Base-by-base conservation (phyloP, 257 asterid species). In the Haberlea rhodopensis region DNA sequence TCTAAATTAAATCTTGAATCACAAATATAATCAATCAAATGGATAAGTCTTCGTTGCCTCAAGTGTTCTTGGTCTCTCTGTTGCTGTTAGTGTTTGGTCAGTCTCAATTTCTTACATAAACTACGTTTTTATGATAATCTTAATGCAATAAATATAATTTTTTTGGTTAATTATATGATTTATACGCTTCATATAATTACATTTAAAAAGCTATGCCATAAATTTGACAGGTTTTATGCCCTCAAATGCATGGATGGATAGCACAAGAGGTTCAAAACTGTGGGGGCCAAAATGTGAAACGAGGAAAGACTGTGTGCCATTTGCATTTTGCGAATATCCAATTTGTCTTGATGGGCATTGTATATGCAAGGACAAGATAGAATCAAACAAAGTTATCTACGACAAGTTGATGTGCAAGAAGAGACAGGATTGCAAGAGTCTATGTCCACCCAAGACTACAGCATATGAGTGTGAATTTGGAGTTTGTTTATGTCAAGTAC, bases 351-450 rank as follows among this genome's bases (percentile, higher is more conserved):
- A 3, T 37, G 46, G 46, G n/a, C n/a, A 37, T 1, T 37, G 46
- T 37, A 5, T 37, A 37, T 37, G 46, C 46, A 1, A 11, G 16
- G 0, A 1, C 4, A 37, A 37, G n/a, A n/a, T 11, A 37, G 46
- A 37, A 37, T 11, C 46, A 37, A 15, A 43, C 10, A 8, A 32
- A 15, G 49, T 4, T 43, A 15, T 43, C 49, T 2, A 15, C 1
- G 49, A 0, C n/a, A n/a, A 11, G 0, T 0, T 10, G 46, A 10
- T 1, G 0, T 37, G 46, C 16, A 0, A 0, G 1, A 37, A 5
- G n/a, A 10, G 0, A 13, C n/a, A 37, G n/a, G 46, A 37, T 37
- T 37, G 46, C n/a, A 37, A 37, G 46, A 37, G n/a, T 11, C 10
- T 10, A 37, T 37, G 46, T 37, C 5, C 5, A 10, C 46, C 5